phyloP scores from a whole-genome alignment of 2,329 filamentous ascomycete species.

The Colletotrichum euphorbiae region DNA sequence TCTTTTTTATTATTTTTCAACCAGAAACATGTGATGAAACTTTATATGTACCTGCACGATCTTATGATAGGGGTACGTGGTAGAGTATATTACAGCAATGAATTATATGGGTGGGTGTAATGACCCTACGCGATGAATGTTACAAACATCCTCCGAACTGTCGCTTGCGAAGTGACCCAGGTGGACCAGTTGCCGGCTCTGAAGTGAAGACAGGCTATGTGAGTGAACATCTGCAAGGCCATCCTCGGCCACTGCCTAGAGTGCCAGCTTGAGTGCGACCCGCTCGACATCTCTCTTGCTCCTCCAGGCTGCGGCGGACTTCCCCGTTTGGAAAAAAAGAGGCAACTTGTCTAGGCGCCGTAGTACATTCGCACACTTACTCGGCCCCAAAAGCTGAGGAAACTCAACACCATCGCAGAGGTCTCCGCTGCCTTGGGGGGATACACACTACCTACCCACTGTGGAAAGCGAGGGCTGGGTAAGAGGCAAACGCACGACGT shows the following conservation, averaged over 20 bases:
- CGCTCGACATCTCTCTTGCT: background rate
- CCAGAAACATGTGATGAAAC: slow-evolving; percentile 31
- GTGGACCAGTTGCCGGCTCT: too few relatives aligned
- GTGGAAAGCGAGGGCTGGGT: slow-evolving; percentile 2
- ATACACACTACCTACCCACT: background rate
- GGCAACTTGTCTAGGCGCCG: background rate
- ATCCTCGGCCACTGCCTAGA: background rate
- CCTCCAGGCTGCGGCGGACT: background rate
- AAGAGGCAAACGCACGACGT: background rate
- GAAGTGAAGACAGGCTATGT: background rate
- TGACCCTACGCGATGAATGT: background rate
- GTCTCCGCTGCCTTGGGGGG: background rate
- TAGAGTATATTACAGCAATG: slow-evolving; percentile 30
- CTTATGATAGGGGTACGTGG: slow-evolving; percentile 27
- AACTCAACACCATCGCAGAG: background rate
- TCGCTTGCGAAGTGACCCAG: too few relatives aligned
- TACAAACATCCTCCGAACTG: background rate
- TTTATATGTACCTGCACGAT: slow-evolving; percentile 33
- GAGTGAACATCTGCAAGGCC: background rate
- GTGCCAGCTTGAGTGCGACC: background rate
- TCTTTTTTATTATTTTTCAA: background rate
- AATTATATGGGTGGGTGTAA: slow-evolving; percentile 13
- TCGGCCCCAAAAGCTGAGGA: background rate
- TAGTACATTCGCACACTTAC: background rate
- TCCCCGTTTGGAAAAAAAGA: background rate